Base-by-base conservation (phyloP, 768 basidiomycete species). In the Sistotremastrum suecicum region DNA sequence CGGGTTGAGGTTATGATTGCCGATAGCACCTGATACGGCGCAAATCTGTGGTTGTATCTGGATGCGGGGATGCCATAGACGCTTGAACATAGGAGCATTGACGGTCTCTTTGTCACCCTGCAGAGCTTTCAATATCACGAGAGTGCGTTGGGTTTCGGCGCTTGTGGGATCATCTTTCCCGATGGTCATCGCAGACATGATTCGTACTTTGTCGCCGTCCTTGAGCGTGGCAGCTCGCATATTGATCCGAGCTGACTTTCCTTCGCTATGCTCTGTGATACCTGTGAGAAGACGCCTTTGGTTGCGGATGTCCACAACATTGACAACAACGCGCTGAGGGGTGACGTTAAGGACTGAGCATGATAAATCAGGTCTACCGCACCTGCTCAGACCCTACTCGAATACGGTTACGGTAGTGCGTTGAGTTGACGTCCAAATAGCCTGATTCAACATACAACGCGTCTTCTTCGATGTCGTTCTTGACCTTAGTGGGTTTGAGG, bases 141-240 rank as follows among this genome's bases (percentile, higher is more conserved):
- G 42, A 3, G 54, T 49, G 29, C 62, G 68, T 40, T 68, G 63
- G 3, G 59, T 58, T 49, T 83, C 80, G 30, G 83, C 80, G 20
- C 53, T 56, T 3, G 83, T 85, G 1, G 71, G 73, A 36, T 63
- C 69, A 37, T 72, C 78, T 34, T 66, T 68, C 0, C 79, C 80
- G 50, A 67, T 64, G 6, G 78, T 66, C 28, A 60, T 69, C 28
- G 83, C 63, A 5, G 56, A 20, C 20, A 20, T 20, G 20, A 62
- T 59, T 37, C 5, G 35, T 44, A 36, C 41, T 44, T 12, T 40
- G 44, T 34, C 39, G n/a, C 12, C 64, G 34, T 70, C 38, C 7
- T 37, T 32, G 30, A 75, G 50, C 3, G 31, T 50, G 0, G 62
- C 69, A 8, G 51, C 52, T 5, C 72, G 71, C 3, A 76, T 74